Conservation (phyloP, 2,329 filamentous ascomycete genomes). For the Aspergillus felis region DNA sequence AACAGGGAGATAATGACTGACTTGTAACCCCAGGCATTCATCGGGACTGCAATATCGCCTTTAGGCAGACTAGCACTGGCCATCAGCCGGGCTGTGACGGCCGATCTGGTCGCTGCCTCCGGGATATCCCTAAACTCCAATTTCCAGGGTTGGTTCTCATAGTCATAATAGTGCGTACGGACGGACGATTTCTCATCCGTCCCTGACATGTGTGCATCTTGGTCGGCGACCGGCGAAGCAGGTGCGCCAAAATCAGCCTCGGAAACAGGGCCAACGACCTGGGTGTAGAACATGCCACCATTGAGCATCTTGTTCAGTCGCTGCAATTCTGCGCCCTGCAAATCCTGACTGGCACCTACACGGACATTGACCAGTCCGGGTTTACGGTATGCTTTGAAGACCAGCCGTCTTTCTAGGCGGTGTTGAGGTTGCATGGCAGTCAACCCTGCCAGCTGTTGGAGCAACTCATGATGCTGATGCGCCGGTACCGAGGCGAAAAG, state of each 20-base stretch:
- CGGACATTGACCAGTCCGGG: constrained; percentile 38
- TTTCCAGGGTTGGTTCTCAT: constrained; percentile 39
- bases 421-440: constrained; percentile 58
- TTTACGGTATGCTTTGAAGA: constrained; percentile 55
- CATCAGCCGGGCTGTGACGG: constrained; percentile 52
- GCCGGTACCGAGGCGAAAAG: constrained; percentile 57
- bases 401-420: constrained; percentile 52
- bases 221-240: constrained; percentile 15
- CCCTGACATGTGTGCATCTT: constrained; percentile 34
- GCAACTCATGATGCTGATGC: constrained; percentile 56
- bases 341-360: constrained; percentile 43
- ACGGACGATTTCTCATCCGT: constrained; percentile 16
- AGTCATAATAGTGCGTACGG: constrained; percentile 23
- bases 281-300: constrained; percentile 52
- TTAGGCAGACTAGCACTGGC: constrained; percentile 46
- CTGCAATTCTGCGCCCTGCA: constrained; percentile 42
- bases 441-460: constrained; percentile 59
- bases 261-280: constrained; percentile 46
- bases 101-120: constrained; percentile 50
- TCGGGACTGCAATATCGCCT: constrained; percentile 48
- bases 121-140: constrained; percentile 49
- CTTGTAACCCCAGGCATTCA: constrained; percentile 53
- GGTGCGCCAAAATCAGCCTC: constrained; percentile 34
- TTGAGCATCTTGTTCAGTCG: constrained; percentile 45
- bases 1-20: constrained; percentile 30